Evolutionary conservation across 306 rosid genomes (phyloP), one percentile per base, ranked within the genome.

Genomic region (Chamaecrista fasciculata): DNA sequence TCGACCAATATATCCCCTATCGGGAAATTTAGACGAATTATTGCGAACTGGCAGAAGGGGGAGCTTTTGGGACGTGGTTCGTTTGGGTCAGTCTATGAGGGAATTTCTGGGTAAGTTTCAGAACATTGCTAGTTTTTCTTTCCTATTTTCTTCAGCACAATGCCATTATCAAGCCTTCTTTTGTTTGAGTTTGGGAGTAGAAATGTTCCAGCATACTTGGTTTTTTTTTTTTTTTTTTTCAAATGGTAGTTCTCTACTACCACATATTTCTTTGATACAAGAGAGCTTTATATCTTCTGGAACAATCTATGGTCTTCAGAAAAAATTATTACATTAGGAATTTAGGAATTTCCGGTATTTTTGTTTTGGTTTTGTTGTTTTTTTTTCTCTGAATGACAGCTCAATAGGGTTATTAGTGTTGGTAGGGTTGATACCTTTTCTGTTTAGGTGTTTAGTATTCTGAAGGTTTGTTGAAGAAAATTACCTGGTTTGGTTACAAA

Each of bases 1-100:
- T 79, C 90, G 0, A 76, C 79, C 39, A 76, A 73, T 46, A 81
- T 89, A 72, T 92, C 98, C 28, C 98, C 98, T 1, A 87, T 78
- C 55, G 85, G 68, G 67, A 88, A 84, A 70, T 46, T 76, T 16
- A 87, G 72, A 78, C 85, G 77, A n/a, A 67, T 15, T 23, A 87
- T 90, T 46, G 69, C 81, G 52, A 42, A 42, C 19, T 93, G 97
- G 97, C 76, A 76, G 40, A 82, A 80, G 83, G 97, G 97, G 21
- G 83, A 66, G 2, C 96, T 82, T 82, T 87, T 93, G 55, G 98
- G 98, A 33, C 92, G 97, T 18, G 98, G 98, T 46, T 86, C 98
- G 10, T 93, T 90, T 75, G 98, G 98, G 26, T 83, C 93, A 12
- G 98, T 93, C 3, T 93, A 70, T 44, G 97, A 90, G 85, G 98